Evolutionary conservation across 2,329 filamentous ascomycete genomes (phyloP).

Genomic region (Raffaelea ambrosiae): DNA sequence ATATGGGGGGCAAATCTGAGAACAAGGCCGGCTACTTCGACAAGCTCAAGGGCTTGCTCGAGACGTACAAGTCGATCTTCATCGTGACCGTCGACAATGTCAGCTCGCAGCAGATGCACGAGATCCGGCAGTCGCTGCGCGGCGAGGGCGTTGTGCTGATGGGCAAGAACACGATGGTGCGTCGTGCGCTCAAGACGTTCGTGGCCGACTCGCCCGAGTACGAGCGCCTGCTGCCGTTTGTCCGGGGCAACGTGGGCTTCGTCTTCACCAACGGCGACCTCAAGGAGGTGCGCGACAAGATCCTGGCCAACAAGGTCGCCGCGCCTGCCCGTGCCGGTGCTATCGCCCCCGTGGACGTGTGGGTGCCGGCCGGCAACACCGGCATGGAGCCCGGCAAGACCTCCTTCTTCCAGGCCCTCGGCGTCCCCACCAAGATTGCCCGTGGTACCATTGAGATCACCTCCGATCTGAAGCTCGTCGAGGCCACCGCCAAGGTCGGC

Average conservation of each 20-base stretch:
- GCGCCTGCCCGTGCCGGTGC: constrained; percentile 97
- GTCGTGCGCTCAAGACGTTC: constrained; percentile 96
- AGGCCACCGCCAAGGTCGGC: constrained; percentile 88
- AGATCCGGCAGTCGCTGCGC: constrained; percentile 90
- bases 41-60: constrained; percentile 96
- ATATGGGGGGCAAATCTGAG: constrained; percentile 91
- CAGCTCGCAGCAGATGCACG: constrained; percentile 99
- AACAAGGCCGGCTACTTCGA: constrained; percentile 98
- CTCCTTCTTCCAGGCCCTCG: constrained; percentile 99
- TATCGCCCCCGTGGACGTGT: constrained; percentile 87
- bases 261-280: constrained; percentile 98
- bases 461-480: constrained; percentile 93
- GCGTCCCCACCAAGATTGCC: constrained; percentile 99
- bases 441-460: constrained; percentile 99
- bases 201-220: constrained; percentile 86
- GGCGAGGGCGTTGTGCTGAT: constrained; percentile 92
- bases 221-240: constrained; percentile 91
- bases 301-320: constrained; percentile 93
- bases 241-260: constrained; percentile 98
- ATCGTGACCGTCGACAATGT: constrained; percentile 99
- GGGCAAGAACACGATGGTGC: constrained; percentile 99
- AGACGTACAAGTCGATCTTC: constrained; percentile 97
- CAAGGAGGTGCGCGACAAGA: constrained; percentile 87
- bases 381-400: constrained; percentile 99
- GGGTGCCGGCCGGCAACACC: constrained; percentile 94